Conservation (phyloP, 768 basidiomycete species). For the Collybia mongolica region DNA sequence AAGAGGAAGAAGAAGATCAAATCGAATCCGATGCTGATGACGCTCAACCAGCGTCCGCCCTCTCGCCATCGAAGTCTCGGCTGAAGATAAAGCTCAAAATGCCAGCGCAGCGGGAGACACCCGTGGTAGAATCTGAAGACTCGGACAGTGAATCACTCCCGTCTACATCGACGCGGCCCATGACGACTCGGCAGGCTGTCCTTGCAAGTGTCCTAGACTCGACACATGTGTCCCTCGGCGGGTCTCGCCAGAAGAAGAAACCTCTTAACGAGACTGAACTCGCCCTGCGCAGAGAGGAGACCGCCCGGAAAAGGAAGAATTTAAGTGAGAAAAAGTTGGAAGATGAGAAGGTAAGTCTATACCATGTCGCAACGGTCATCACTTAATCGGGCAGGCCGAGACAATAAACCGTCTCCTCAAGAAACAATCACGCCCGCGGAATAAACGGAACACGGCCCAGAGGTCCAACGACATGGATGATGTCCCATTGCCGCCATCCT, state of each 20-base stretch:
- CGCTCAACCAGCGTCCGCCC: not conserved
- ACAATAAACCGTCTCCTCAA: conserved; percentile 88
- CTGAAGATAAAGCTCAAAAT: conserved; percentile 19
- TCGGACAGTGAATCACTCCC: conserved; percentile 24
- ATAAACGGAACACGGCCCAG: conserved; percentile 55
- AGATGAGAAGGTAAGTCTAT: conserved; percentile 68
- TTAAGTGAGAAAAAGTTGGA: conserved; percentile 81
- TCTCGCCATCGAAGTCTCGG: conserved; percentile 6
- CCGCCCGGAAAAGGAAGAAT: conserved; percentile 77
- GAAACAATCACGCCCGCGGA: conserved; percentile 73
- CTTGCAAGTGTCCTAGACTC: conserved; percentile 68
- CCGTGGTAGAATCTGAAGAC: conserved; percentile 37
- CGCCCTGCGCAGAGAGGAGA: conserved; percentile 64
- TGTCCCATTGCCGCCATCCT: conserved; percentile 16
- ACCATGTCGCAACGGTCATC: no score
- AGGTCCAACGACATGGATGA: conserved; percentile 21
- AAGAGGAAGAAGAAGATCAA: conserved; percentile 39
- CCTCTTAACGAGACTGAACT: conserved; percentile 21
- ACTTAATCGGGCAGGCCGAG: conserved; percentile 52
- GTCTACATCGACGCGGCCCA: conserved; percentile 33
- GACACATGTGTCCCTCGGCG: conserved; percentile 59
- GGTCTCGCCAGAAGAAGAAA: conserved; percentile 20
- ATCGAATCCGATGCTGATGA: conserved; percentile 13
- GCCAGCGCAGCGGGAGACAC: conserved; percentile 15
- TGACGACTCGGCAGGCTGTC: conserved; percentile 68